These are phyloP conservation scores for Fraxinus anomala DNA, from an alignment of 257 asterid genomes.

Conservation along the genomic window DNA sequence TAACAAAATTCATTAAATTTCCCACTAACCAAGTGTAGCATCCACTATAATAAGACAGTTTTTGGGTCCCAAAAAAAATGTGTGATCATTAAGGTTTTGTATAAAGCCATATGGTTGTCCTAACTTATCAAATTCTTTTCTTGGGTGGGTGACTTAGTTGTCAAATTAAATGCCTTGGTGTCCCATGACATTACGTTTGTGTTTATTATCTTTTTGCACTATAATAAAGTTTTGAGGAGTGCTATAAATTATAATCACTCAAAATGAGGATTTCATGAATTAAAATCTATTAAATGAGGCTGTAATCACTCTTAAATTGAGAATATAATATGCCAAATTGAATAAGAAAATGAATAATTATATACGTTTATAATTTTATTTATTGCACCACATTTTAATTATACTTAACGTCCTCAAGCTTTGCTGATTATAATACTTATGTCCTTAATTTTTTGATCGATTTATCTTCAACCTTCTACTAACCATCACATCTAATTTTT, in stretches of 20 bases:
- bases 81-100: slow-evolving; percentile 57
- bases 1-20: slow-evolving; percentile 21
- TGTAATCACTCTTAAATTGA: not conserved
- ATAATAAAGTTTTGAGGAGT: not conserved
- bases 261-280: not conserved
- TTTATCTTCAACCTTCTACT: too few relatives aligned
- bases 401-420: too few relatives aligned
- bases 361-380: too few relatives aligned
- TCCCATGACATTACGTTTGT: slow-evolving; percentile 22
- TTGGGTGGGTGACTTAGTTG: slow-evolving; percentile 41
- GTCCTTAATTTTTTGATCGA: too few relatives aligned
- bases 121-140: slow-evolving; percentile 36
- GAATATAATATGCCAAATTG: not conserved
- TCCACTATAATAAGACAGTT: slow-evolving; percentile 42
- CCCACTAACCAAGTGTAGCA: slow-evolving; percentile 45
- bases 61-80: slow-evolving; percentile 44
- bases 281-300: not conserved
- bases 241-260: not conserved
- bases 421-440: too few relatives aligned
- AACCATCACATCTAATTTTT: too few relatives aligned
- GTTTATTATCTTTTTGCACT: not conserved
- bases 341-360: too few relatives aligned
- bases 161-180: slow-evolving; percentile 35
- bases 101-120: slow-evolving; percentile 46
- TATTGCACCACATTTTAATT: too few relatives aligned